These are phyloP conservation scores for Trichosporon sp. DNA, from an alignment of 1,284 basidiomycete genomes.

Conservation along the genomic window DNA sequence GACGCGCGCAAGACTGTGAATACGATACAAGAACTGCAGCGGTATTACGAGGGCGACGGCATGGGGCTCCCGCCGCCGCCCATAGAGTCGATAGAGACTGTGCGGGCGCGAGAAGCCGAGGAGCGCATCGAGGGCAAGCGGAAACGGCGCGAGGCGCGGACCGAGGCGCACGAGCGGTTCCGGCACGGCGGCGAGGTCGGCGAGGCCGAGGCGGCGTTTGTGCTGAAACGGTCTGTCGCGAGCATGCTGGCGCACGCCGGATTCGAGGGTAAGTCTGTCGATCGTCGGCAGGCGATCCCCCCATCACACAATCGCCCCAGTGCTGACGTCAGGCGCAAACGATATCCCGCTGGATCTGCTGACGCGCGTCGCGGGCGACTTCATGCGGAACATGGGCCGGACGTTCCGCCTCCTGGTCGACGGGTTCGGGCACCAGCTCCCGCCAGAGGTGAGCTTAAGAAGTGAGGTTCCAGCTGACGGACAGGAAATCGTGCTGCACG, in stretches of 20 bases:
- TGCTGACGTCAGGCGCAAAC: constrained; percentile 45
- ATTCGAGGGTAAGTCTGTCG: constrained; percentile 72
- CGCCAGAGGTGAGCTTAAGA: constrained; percentile 62
- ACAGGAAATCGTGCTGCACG: constrained; percentile 86
- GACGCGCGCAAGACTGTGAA: constrained; percentile 30
- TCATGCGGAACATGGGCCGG: constrained; percentile 76
- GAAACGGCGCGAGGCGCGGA: constrained; percentile 23
- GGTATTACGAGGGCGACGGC: constrained; percentile 37
- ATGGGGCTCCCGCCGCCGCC: constrained; percentile 31
- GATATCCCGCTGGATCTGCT: constrained; percentile 72
- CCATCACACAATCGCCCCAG: not conserved
- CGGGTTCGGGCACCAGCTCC: constrained; percentile 72
- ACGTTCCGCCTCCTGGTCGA: constrained; percentile 78
- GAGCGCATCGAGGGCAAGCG: constrained; percentile 22
- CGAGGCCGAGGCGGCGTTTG: constrained; percentile 36
- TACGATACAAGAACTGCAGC: constrained; percentile 39
- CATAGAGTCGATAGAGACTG: constrained; percentile 20
- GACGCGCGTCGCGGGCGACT: constrained; percentile 73
- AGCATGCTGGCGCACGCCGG: constrained; percentile 80
- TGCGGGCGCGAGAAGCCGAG: constrained; percentile 21
- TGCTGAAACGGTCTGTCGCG: constrained; percentile 45
- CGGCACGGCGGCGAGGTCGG: constrained; percentile 41
- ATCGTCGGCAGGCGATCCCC: not conserved
- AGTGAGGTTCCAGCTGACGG: not conserved
- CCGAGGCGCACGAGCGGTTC: constrained; percentile 25